Percentiles rank a stretch among this genome's conserved stretches.
These are phyloP conservation scores for Solanum paucissectum DNA, from an alignment of 257 asterid genomes.

Conservation along the genomic window DNA sequence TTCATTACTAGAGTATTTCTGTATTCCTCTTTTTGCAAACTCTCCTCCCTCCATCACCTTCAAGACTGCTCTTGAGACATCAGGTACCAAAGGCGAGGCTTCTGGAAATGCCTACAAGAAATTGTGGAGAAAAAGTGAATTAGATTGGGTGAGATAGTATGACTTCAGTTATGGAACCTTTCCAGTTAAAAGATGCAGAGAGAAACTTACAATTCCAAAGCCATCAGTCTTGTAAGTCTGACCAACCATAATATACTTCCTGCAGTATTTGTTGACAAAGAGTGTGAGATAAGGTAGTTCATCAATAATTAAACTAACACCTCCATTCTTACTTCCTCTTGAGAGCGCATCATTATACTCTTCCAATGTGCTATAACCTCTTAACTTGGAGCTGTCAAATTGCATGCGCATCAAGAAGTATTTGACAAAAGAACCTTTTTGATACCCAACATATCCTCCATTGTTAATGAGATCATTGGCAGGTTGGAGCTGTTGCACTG, in stretches of 20 bases:
- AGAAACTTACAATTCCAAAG: slow-evolving; percentile 37
- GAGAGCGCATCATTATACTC: slow-evolving; percentile 31
- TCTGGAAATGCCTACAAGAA: slow-evolving; percentile 29
- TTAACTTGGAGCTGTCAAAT: slow-evolving; percentile 20
- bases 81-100: slow-evolving; percentile 37
- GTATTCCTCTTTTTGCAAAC: slow-evolving; percentile 8
- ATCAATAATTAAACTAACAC: slow-evolving; percentile 39
- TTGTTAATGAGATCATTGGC: slow-evolving; percentile 18
- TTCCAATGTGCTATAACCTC: slow-evolving; percentile 15
- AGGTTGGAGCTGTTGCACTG: slow-evolving; percentile 22
- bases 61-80: slow-evolving; percentile 36
- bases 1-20: slow-evolving; percentile 15
- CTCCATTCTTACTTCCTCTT: slow-evolving; percentile 36
- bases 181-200: not conserved
- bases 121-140: not conserved
- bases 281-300: slow-evolving; percentile 32
- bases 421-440: slow-evolving; percentile 34
- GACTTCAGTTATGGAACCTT: not conserved
- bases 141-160: not conserved
- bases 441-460: slow-evolving; percentile 30
- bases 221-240: slow-evolving; percentile 26
- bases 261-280: slow-evolving; percentile 25
- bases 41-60: slow-evolving; percentile 25
- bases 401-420: slow-evolving; percentile 12
- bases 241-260: slow-evolving; percentile 31